Percentiles rank a stretch among this genome's conserved stretches.
Evolutionary conservation across 1,284 basidiomycete species (phyloP).

Genomic region (Ceratobasidium sp.): DNA sequence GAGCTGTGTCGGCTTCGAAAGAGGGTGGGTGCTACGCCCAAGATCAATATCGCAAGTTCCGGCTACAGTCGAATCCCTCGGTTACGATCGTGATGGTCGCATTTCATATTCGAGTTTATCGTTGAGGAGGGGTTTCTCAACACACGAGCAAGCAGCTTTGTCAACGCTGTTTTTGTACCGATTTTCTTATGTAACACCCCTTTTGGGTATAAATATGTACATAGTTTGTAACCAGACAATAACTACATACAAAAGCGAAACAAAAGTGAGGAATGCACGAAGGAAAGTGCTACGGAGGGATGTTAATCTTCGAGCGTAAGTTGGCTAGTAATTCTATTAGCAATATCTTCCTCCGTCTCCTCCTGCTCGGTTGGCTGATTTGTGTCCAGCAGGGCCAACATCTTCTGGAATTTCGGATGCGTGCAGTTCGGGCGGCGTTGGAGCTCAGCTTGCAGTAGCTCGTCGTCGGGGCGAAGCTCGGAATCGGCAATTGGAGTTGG

Average conservation of each 20-base stretch:
- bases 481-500: not conserved
- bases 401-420: not conserved
- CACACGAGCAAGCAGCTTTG: not conserved
- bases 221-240: not conserved
- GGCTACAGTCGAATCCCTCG: not conserved
- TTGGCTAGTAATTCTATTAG: not conserved
- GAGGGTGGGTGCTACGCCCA: not conserved
- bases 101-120: not conserved
- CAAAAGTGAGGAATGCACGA: not conserved
- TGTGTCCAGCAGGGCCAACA: not conserved
- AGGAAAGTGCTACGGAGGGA: not conserved
- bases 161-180: not conserved
- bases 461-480: not conserved
- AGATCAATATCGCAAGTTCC: not conserved
- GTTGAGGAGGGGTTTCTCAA: not conserved
- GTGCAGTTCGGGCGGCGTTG: not conserved
- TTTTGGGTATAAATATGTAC: not conserved
- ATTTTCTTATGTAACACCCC: not conserved
- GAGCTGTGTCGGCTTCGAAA: not conserved
- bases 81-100: not conserved
- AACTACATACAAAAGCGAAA: not conserved
- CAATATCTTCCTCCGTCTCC: not conserved
- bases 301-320: not conserved
- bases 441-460: not conserved
- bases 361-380: not conserved